Evolutionary conservation across 1,284 basidiomycete species (phyloP).

Genomic region (Leccinum pachyderme): DNA sequence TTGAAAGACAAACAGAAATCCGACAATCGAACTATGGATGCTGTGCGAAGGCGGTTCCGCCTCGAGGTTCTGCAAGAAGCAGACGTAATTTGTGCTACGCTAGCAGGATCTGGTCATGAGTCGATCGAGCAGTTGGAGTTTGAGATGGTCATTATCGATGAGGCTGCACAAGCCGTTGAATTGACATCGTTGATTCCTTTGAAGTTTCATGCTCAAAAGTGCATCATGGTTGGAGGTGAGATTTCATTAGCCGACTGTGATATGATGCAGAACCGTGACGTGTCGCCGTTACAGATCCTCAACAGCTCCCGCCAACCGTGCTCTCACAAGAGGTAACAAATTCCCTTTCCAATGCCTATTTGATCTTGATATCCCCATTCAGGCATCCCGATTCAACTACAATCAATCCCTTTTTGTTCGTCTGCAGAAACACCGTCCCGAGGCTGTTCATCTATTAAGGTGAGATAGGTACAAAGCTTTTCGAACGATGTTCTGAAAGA

Average conservation of each 20-base stretch:
- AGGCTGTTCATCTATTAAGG: constrained; percentile 90
- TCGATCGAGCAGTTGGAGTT: constrained; percentile 84
- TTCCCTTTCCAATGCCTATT: neutral
- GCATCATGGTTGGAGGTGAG: constrained; percentile 92
- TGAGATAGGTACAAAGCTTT: constrained; percentile 32
- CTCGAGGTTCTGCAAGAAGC: constrained; percentile 82
- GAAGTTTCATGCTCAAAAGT: constrained; percentile 82
- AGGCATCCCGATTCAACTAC: constrained; percentile 81
- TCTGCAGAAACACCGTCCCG: constrained; percentile 75
- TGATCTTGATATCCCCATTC: constrained; percentile 10
- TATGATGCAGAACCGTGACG: neutral
- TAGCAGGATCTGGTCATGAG: constrained; percentile 93
- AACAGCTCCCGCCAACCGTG: constrained; percentile 96
- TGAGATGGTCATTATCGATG: constrained; percentile 96
- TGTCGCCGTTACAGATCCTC: constrained; percentile 65
- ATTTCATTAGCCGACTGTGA: neutral
- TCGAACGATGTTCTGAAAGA: constrained; percentile 6
- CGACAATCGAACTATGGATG: constrained; percentile 75
- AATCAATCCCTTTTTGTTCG: constrained; percentile 95
- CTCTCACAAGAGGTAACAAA: constrained; percentile 72
- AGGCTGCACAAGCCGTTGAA: constrained; percentile 97
- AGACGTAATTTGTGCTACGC: constrained; percentile 92
- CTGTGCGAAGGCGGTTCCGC: constrained; percentile 70
- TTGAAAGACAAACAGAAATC: constrained; percentile 80
- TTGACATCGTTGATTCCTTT: constrained; percentile 96